Conservation (phyloP, 306 rosid genomes). For the Pachyrhizus erosus region DNA sequence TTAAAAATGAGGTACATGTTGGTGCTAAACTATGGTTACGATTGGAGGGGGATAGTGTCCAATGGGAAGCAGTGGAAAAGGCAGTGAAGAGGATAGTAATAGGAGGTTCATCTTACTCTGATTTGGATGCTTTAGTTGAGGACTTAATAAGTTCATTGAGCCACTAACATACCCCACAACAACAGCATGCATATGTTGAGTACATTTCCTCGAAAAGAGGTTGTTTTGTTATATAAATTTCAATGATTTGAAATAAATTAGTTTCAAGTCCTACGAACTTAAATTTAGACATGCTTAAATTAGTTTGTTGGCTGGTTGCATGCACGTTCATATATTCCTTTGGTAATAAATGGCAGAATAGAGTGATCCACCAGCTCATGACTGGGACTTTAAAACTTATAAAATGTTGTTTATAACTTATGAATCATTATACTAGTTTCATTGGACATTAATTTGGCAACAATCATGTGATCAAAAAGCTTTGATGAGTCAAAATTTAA, state of each 20-base stretch:
- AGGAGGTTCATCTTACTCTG: constrained; percentile 49
- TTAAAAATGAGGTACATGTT: constrained; percentile 38
- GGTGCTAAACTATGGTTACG: constrained; percentile 3
- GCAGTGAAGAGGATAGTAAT: constrained; percentile 40
- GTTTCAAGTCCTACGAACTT: too few species aligned
- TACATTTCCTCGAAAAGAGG: too few species aligned
- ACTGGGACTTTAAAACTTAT: neutral
- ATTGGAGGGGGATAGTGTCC: neutral
- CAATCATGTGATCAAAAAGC: neutral
- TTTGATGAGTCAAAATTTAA: neutral
- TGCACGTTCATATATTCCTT: constrained; percentile 36
- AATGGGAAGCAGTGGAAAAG: constrained; percentile 23
- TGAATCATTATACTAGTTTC: neutral
- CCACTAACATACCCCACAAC: neutral
- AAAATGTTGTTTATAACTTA: neutral
- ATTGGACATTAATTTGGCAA: neutral
- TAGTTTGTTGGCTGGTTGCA: constrained; percentile 8
- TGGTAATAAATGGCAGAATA: neutral
- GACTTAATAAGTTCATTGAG: constrained; percentile 37
- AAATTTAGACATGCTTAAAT: too few species aligned
- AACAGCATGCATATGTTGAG: too few species aligned
- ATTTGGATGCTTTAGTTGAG: constrained; percentile 43
- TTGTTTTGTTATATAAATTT: too few species aligned
- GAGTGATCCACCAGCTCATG: neutral
- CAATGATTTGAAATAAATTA: too few species aligned